phyloP scores from a whole-genome alignment of 164 flowering plant species.

The Echeveria elegans region DNA sequence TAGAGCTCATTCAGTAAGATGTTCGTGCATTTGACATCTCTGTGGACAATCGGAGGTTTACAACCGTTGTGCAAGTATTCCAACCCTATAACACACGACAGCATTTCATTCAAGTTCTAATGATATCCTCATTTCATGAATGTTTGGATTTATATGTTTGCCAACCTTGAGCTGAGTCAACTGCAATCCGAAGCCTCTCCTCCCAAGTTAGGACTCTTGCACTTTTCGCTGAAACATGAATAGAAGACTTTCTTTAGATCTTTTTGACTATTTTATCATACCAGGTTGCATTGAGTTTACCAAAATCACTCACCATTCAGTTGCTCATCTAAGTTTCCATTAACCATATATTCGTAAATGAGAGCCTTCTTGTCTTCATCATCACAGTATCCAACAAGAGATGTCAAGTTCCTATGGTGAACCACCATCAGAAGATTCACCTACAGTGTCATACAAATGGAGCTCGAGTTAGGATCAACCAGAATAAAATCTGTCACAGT shows the following conservation, averaged over 20 bases:
- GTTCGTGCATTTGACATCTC: slow-evolving; percentile 22
- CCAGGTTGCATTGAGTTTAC: background rate
- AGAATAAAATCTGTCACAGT: background rate
- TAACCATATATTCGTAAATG: slow-evolving; percentile 28
- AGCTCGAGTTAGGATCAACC: too few relatives aligned
- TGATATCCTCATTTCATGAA: background rate
- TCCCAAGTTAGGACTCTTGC: slow-evolving; percentile 6
- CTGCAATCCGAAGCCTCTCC: slow-evolving; percentile 9
- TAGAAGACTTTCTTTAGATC: too few relatives aligned
- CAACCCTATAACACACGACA: slow-evolving; percentile 11
- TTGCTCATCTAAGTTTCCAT: slow-evolving; percentile 20
- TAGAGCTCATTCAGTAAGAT: slow-evolving; percentile 14
- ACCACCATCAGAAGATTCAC: slow-evolving; percentile 19
- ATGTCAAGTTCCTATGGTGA: slow-evolving; percentile 20
- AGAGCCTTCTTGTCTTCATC: slow-evolving; percentile 17
- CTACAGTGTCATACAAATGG: slow-evolving; percentile 5
- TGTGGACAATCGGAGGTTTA: slow-evolving; percentile 21
- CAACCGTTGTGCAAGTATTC: slow-evolving; percentile 24
- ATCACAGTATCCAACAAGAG: slow-evolving; percentile 26
- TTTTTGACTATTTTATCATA: too few relatives aligned
- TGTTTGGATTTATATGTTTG: background rate
- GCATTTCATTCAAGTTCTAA: too few relatives aligned
- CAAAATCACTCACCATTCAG: slow-evolving; percentile 16
- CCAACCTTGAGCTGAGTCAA: slow-evolving; percentile 10
- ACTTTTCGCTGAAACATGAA: background rate